Conservation (phyloP, 306 rosid species). For the Cucumis sativus region Cucumber_9930_V3 NC_026656.2:5665001-5665500, state of each 20-base stretch:
- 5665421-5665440: constrained; percentile 31
- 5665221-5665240: constrained; percentile 27
- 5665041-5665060: constrained; percentile 82
- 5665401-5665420: constrained; percentile 49
- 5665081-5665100: constrained; percentile 59
- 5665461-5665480: constrained; percentile 60
- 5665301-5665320: constrained; percentile 35
- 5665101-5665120: constrained; percentile 76
- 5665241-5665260: neutral
- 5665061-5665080: constrained; percentile 71
- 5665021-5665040: constrained; percentile 70
- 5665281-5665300: constrained; percentile 29
- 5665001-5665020: constrained; percentile 91
- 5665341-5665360: constrained; percentile 55
- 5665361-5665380: constrained; percentile 42
- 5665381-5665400: constrained; percentile 51
- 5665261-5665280: constrained; percentile 21
- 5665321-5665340: constrained; percentile 49
- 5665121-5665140: constrained; percentile 53
- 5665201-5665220: constrained; percentile 58
- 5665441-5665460: constrained; percentile 50
- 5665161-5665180: constrained; percentile 30
- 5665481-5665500: constrained; percentile 20
- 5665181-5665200: constrained; percentile 51
- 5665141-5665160: constrained; percentile 94